Percentiles rank a stretch among this genome's conserved stretches.
These are phyloP conservation scores for Verticillium dahliae DNA, from an alignment of 2,329 filamentous ascomycete genomes.

Conservation along the genomic window DNA sequence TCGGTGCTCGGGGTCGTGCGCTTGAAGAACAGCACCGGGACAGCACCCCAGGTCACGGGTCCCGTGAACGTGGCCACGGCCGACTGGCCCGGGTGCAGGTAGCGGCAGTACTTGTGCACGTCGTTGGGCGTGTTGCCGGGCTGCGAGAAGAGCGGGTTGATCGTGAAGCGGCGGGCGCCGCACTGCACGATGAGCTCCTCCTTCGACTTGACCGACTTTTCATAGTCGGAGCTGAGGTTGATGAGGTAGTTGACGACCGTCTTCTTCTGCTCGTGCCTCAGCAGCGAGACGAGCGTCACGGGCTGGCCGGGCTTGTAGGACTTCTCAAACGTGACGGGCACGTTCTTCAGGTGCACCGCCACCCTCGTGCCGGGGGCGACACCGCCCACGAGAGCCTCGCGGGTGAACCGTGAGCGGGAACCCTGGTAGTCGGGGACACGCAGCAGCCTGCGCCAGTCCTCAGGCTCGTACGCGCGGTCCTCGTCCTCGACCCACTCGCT, in stretches of 20 bases:
- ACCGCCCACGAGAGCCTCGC: conserved; percentile 84
- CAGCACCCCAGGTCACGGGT: conserved; percentile 86
- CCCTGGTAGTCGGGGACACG: conserved; percentile 87
- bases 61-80: conserved; percentile 86
- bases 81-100: conserved; percentile 82
- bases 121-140: conserved; percentile 90
- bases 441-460: conserved; percentile 81
- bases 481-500: conserved; percentile 87
- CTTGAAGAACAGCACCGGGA: conserved; percentile 86
- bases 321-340: conserved; percentile 34
- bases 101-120: conserved; percentile 94
- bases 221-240: conserved; percentile 71
- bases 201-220: conserved; percentile 79
- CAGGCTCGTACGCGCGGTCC: conserved; percentile 79
- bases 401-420: conserved; percentile 66
- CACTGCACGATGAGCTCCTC: conserved; percentile 88
- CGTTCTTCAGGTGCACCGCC: conserved; percentile 61
- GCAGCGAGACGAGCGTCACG: conserved; percentile 73
- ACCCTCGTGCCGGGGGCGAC: conserved; percentile 80
- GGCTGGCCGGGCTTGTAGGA: conserved; percentile 51
- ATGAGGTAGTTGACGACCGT: conserved; percentile 86
- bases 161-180: conserved; percentile 76
- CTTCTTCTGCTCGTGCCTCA: conserved; percentile 92
- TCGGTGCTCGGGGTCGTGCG: conserved; percentile 36
- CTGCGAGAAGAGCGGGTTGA: conserved; percentile 87